Conservation (phyloP, 2,329 filamentous ascomycete species). For the Fusarium compactum region DNA sequence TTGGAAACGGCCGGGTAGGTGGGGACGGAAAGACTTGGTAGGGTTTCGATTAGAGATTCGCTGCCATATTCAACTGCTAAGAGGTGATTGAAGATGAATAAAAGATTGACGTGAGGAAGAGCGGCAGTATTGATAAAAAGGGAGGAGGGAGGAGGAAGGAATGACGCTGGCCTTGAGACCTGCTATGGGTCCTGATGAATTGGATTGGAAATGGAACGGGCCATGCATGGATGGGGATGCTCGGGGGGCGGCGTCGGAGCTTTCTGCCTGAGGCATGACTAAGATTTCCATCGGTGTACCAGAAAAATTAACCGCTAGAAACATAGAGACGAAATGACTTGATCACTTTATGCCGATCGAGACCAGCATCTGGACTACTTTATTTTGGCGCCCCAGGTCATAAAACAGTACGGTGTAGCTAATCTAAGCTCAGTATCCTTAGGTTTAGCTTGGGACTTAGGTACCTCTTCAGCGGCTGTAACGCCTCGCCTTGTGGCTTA, state of each 20-base stretch:
- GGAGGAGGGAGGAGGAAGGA: constrained; percentile 33
- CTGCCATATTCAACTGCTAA: constrained; percentile 54
- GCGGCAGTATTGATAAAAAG: constrained; percentile 23
- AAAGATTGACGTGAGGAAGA: constrained; percentile 24
- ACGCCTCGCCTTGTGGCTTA: constrained; percentile 34
- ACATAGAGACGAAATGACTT: background rate
- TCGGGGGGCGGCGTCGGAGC: constrained; percentile 23
- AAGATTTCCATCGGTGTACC: constrained; percentile 5
- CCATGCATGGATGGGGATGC: constrained; percentile 36
- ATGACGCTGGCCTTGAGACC: constrained; percentile 39
- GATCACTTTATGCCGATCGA: background rate
- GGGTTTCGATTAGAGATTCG: constrained; percentile 51
- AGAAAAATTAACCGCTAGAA: background rate
- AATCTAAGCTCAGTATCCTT: constrained; percentile 3
- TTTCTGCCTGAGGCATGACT: constrained; percentile 39
- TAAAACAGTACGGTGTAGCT: background rate
- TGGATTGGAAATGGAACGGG: constrained; percentile 42
- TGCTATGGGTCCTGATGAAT: constrained; percentile 43
- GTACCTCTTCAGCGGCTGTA: constrained; percentile 1
- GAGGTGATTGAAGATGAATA: constrained; percentile 26
- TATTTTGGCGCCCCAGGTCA: background rate
- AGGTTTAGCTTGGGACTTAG: background rate
- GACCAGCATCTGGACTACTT: background rate
- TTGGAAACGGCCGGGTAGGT: constrained; percentile 15
- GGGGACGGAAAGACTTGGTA: constrained; percentile 30